Evolutionary conservation across 805 yeast genomes (phyloP).

Genomic region (Yamadazyma tumulicola): DNA sequence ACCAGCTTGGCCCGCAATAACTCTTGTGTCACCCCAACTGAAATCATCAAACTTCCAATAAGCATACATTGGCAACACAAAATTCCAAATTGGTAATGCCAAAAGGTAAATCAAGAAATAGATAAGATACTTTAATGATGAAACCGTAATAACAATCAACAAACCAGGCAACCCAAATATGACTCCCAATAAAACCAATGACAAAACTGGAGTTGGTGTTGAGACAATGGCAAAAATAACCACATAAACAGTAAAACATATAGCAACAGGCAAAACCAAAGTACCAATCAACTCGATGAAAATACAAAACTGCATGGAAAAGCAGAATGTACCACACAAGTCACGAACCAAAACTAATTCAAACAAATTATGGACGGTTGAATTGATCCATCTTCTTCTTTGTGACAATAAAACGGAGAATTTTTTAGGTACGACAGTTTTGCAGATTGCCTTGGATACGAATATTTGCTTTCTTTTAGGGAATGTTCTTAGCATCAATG

Average conservation of each 20-base stretch:
- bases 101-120: slow-evolving; percentile 77
- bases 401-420: slow-evolving; percentile 81
- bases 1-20: slow-evolving; percentile 54
- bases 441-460: slow-evolving; percentile 88
- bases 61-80: slow-evolving; percentile 80
- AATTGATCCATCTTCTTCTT: slow-evolving; percentile 95
- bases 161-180: slow-evolving; percentile 85
- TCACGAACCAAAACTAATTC: slow-evolving; percentile 82
- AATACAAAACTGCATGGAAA: slow-evolving; percentile 92
- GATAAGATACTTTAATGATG: slow-evolving; percentile 63
- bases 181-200: slow-evolving; percentile 70
- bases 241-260: slow-evolving; percentile 78
- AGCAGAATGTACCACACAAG: slow-evolving; percentile 90
- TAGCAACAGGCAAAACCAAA: slow-evolving; percentile 83
- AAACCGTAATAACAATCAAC: slow-evolving; percentile 75
- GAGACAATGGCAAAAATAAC: slow-evolving; percentile 66
- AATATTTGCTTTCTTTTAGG: slow-evolving; percentile 86
- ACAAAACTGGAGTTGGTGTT: slow-evolving; percentile 71
- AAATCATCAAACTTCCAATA: slow-evolving; percentile 96
- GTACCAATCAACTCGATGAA: slow-evolving; percentile 84
- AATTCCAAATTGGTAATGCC: slow-evolving; percentile 93
- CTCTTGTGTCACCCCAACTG: slow-evolving; percentile 94
- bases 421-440: slow-evolving; percentile 82
- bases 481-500: slow-evolving; percentile 83
- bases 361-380: slow-evolving; percentile 89